A percentile compares a stretch with the other conserved stretches of the same genome.
Evolutionary conservation across 768 basidiomycete genomes (phyloP).

Genomic region (Trametes coccinea): DNA sequence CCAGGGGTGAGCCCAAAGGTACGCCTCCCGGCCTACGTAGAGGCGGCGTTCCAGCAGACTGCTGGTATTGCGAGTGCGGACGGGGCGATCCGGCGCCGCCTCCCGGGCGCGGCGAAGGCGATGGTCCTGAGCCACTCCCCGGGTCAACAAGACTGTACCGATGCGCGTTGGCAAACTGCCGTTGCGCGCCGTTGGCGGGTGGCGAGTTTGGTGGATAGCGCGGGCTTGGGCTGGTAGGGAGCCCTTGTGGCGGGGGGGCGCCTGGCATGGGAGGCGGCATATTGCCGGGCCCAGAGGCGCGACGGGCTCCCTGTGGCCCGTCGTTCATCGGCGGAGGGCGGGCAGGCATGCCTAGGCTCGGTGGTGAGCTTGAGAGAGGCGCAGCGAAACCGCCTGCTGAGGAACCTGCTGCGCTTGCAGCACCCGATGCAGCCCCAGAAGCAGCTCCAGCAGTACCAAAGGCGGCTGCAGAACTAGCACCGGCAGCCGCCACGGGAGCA

Average conservation of each 20-base stretch:
- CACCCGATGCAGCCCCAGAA: not conserved
- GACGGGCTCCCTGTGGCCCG: not conserved
- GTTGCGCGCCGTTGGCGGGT: not conserved
- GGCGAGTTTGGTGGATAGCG: not conserved
- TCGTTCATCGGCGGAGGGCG: slow-evolving; percentile 16
- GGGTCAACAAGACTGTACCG: slow-evolving; percentile 7
- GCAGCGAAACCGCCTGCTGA: slow-evolving; percentile 1
- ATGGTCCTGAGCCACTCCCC: not conserved
- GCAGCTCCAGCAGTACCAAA: not conserved
- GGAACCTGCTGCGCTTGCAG: not conserved
- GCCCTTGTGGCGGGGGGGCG: not conserved
- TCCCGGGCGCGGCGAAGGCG: slow-evolving; percentile 14
- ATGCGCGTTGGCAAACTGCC: not conserved
- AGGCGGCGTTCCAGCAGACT: slow-evolving; percentile 18
- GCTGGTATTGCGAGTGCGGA: not conserved
- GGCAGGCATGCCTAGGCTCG: slow-evolving; percentile 2
- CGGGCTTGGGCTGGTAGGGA: slow-evolving; percentile 1
- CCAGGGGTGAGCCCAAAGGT: not conserved
- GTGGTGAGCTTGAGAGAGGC: slow-evolving; percentile 9
- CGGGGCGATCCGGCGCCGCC: too few relatives aligned
- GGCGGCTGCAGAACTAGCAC: not conserved
- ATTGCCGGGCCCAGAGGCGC: not conserved
- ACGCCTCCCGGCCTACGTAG: slow-evolving; percentile 10
- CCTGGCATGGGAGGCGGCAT: not conserved
- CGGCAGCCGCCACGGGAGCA: not conserved